Percentiles rank a stretch among this genome's conserved stretches.
Conservation (phyloP, 306 rosid genomes). For the Lathyrus aphaca region DNA sequence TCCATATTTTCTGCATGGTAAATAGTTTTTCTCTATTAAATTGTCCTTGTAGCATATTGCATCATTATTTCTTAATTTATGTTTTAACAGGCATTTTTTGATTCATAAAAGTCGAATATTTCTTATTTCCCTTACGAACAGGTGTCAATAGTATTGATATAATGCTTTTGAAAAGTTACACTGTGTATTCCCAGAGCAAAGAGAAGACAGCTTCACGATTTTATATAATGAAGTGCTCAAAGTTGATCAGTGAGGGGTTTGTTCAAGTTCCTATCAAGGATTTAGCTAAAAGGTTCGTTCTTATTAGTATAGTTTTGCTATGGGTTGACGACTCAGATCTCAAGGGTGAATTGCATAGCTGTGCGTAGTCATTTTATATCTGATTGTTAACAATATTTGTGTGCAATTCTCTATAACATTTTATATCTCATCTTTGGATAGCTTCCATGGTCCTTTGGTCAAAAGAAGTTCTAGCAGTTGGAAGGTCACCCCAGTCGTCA, state of each 20-base stretch:
- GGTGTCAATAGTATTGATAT: conserved; percentile 61
- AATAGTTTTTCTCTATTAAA: conserved; percentile 18
- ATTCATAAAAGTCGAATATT: conserved; percentile 15
- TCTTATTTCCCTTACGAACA: conserved; percentile 33
- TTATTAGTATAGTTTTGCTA: conserved; percentile 1
- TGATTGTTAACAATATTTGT: conserved; percentile 9
- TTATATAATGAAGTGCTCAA: conserved; percentile 65
- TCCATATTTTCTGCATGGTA: neutral
- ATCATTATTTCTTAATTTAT: conserved; percentile 16
- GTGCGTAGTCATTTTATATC: neutral
- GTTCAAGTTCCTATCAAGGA: conserved; percentile 59
- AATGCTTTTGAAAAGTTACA: conserved; percentile 55
- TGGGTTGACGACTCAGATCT: neutral
- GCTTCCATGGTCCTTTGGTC: conserved; percentile 74
- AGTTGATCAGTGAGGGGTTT: conserved; percentile 36
- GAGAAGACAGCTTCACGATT: conserved; percentile 65
- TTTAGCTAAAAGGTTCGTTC: conserved; percentile 60
- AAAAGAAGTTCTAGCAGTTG: conserved; percentile 52
- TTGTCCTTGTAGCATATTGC: conserved; percentile 25
- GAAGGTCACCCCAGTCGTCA: conserved; percentile 60
- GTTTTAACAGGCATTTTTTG: conserved; percentile 12
- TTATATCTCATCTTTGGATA: conserved; percentile 43
- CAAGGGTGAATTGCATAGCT: conserved; percentile 31
- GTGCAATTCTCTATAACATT: conserved; percentile 25
- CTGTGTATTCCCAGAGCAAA: conserved; percentile 64